Conservation (phyloP, 1,284 basidiomycete species). For the Leccinum pachyderme region DNA sequence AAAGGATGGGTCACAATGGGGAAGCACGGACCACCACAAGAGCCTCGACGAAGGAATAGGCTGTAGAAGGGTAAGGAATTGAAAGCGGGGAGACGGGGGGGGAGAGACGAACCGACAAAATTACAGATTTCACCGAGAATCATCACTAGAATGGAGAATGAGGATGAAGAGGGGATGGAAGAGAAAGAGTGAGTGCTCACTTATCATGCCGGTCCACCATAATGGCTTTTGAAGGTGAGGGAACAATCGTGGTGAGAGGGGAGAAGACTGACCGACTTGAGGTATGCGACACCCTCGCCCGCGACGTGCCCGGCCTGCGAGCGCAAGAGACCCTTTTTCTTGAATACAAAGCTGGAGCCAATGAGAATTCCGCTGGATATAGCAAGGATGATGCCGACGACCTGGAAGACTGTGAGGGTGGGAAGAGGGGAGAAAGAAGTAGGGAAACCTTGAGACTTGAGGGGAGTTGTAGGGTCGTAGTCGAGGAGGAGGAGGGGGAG, state of each 20-base stretch:
- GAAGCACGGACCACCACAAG: slow-evolving; percentile 70
- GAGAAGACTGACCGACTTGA: slow-evolving; percentile 72
- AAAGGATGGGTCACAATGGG: slow-evolving; percentile 9
- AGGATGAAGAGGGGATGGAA: slow-evolving; percentile 1
- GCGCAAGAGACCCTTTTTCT: slow-evolving; percentile 87
- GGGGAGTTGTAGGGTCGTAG: slow-evolving; percentile 21
- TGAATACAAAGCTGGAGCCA: slow-evolving; percentile 91
- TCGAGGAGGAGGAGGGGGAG: slow-evolving; percentile 17
- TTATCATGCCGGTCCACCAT: slow-evolving; percentile 88
- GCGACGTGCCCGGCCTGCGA: slow-evolving; percentile 69
- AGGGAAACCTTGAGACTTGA: slow-evolving; percentile 36
- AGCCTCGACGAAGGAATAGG: slow-evolving; percentile 88
- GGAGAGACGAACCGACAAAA: slow-evolving; percentile 60
- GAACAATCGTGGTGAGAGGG: slow-evolving; percentile 8
- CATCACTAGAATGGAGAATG: slow-evolving; percentile 56
- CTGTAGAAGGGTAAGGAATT: slow-evolving; percentile 38
- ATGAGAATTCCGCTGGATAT: slow-evolving; percentile 86
- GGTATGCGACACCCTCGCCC: slow-evolving; percentile 93
- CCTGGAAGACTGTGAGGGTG: slow-evolving; percentile 34
- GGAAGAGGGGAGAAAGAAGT: not conserved
- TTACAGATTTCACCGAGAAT: slow-evolving; percentile 80
- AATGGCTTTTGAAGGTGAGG: slow-evolving; percentile 44
- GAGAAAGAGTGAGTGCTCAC: slow-evolving; percentile 33
- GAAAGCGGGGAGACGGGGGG: slow-evolving; percentile 26
- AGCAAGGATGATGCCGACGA: slow-evolving; percentile 81